phyloP scores from a whole-genome alignment of 208 protist species.

The Vickermania spadyakhi region DNA sequence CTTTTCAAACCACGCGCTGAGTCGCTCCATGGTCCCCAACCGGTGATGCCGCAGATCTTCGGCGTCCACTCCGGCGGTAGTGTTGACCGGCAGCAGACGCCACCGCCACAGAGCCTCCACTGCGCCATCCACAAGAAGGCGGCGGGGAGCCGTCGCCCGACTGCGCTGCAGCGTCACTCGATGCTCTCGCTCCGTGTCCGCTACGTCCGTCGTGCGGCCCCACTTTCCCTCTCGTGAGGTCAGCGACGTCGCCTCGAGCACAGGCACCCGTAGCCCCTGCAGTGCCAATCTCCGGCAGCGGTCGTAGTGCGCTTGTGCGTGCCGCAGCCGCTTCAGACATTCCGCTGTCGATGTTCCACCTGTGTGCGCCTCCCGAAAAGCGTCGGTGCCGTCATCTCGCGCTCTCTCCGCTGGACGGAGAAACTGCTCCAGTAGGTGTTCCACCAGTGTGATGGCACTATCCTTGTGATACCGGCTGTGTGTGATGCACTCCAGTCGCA shows the following conservation, averaged over 20 bases:
- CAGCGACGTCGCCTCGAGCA: no score
- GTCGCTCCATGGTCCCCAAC: background rate
- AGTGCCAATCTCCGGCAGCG: no score
- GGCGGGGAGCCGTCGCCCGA: background rate
- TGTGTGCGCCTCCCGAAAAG: no score
- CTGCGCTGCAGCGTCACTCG: no score
- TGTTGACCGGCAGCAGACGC: background rate
- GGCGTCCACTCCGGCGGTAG: background rate
- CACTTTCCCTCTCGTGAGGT: no score
- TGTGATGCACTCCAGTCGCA: conserved; percentile 2
- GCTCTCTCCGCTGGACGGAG: conserved; percentile 18
- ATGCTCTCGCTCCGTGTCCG: no score
- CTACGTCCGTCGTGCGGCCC: no score
- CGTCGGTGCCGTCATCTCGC: conserved; percentile 19
- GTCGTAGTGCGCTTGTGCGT: no score
- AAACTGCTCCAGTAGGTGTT: conserved; percentile 1
- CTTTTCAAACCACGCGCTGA: background rate
- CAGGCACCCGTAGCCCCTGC: no score
- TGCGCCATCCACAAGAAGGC: background rate
- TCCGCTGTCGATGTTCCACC: no score
- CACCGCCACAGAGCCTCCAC: background rate
- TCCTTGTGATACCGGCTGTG: conserved; percentile 9
- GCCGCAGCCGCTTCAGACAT: no score
- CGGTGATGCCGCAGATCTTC: background rate
- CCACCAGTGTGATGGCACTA: conserved; percentile 8